Conservation (phyloP, 371 early-diverging fungal genomes). For the Mucor irregularis region DNA sequence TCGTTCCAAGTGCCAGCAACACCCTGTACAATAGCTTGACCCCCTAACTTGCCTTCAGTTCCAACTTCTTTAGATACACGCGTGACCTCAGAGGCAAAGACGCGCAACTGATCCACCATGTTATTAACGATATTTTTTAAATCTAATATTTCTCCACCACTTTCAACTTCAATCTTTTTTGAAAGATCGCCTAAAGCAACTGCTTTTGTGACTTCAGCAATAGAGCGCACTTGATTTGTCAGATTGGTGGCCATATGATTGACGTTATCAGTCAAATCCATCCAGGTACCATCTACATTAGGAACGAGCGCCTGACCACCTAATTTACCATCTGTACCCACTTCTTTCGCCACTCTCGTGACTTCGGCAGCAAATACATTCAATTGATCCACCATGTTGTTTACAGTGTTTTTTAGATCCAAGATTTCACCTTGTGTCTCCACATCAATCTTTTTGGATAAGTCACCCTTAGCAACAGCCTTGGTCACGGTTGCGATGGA, state of each 20-base stretch:
- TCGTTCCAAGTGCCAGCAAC: slow-evolving; percentile 56
- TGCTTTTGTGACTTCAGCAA: slow-evolving; percentile 56
- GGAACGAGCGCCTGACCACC: slow-evolving; percentile 47
- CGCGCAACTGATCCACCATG: slow-evolving; percentile 50
- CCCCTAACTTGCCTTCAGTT: slow-evolving; percentile 50
- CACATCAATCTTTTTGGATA: slow-evolving; percentile 38
- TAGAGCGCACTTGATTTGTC: slow-evolving; percentile 55
- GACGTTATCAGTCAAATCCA: slow-evolving; percentile 60
- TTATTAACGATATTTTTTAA: slow-evolving; percentile 40
- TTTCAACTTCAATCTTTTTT: slow-evolving; percentile 33
- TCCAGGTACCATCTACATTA: slow-evolving; percentile 61
- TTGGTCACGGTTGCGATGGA: slow-evolving; percentile 59
- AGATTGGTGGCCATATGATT: slow-evolving; percentile 61
- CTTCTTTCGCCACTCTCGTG: slow-evolving; percentile 50
- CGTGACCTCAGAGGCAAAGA: slow-evolving; percentile 45
- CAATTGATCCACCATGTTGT: slow-evolving; percentile 53
- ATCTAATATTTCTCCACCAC: slow-evolving; percentile 38
- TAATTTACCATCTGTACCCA: slow-evolving; percentile 58
- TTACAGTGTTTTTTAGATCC: slow-evolving; percentile 36
- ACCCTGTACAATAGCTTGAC: slow-evolving; percentile 34
- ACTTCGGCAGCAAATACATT: slow-evolving; percentile 42
- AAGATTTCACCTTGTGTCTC: slow-evolving; percentile 37
- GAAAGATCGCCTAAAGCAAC: slow-evolving; percentile 55
- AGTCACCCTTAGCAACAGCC: slow-evolving; percentile 55
- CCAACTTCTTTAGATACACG: slow-evolving; percentile 51